Conservation (phyloP, 495 filamentous ascomycete species). For the Daldinia decipiens region DNA sequence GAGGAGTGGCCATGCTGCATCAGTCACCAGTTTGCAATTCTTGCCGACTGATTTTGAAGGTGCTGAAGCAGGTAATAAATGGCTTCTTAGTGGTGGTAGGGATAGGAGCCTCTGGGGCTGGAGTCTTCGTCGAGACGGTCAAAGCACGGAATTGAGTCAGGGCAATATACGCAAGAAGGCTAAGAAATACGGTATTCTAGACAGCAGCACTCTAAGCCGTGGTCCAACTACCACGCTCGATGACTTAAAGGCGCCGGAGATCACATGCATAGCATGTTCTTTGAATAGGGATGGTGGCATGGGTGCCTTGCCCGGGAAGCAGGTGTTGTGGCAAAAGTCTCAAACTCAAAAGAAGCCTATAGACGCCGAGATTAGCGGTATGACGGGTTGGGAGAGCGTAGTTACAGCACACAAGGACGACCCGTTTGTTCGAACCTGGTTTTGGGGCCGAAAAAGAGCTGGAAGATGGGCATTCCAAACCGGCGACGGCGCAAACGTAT, state of each 20-base stretch:
- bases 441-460: slow-evolving; percentile 92
- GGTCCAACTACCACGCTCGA: slow-evolving; percentile 70
- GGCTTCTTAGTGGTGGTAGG: slow-evolving; percentile 87
- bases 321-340: slow-evolving; percentile 80
- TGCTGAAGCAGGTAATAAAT: slow-evolving; percentile 88
- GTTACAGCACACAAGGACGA: slow-evolving; percentile 93
- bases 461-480: slow-evolving; percentile 94
- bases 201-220: slow-evolving; percentile 54
- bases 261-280: slow-evolving; percentile 89
- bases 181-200: slow-evolving; percentile 79
- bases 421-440: slow-evolving; percentile 90
- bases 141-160: slow-evolving; percentile 93
- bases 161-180: slow-evolving; percentile 83
- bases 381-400: slow-evolving; percentile 95
- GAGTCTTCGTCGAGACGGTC: slow-evolving; percentile 92
- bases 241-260: slow-evolving; percentile 85
- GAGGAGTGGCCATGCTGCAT: slow-evolving; percentile 86
- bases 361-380: slow-evolving; percentile 68
- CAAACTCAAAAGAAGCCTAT: slow-evolving; percentile 64
- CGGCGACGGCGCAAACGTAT: slow-evolving; percentile 82
- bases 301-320: slow-evolving; percentile 74
- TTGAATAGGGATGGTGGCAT: slow-evolving; percentile 94
- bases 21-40: slow-evolving; percentile 82
- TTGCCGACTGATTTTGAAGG: slow-evolving; percentile 87
- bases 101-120: slow-evolving; percentile 95